A percentile compares a stretch with the other conserved stretches of the same genome.
Conservation (phyloP, 768 basidiomycete species). For the Trametopsis cervina region DNA sequence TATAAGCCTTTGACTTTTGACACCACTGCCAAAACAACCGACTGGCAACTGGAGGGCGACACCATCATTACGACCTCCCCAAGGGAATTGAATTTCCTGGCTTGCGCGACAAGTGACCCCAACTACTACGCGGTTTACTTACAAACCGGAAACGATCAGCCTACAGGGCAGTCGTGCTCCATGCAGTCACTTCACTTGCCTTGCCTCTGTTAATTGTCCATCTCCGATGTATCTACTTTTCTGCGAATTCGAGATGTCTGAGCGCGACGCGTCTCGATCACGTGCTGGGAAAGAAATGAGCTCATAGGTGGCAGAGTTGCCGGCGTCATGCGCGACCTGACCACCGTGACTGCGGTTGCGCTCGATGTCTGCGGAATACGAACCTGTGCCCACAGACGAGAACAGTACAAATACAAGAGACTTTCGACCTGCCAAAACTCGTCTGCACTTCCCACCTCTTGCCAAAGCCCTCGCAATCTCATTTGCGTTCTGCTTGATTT, state of each 20-base stretch:
- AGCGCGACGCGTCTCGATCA: conserved; percentile 13
- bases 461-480: conserved; percentile 30
- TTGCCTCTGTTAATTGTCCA: conserved; percentile 22
- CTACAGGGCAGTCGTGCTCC: conserved; percentile 24
- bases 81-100: conserved; percentile 48
- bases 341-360: background rate
- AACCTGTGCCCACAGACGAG: conserved; percentile 26
- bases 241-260: conserved; percentile 3
- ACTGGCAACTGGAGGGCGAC: conserved; percentile 54
- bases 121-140: conserved; percentile 41
- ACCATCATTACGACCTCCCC: conserved; percentile 50
- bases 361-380: conserved; percentile 19
- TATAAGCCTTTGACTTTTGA: conserved; percentile 43
- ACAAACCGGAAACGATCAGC: conserved; percentile 44
- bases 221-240: background rate
- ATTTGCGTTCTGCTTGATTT: conserved; percentile 29
- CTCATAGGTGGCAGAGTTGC: background rate
- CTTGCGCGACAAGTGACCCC: conserved; percentile 36
- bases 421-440: conserved; percentile 19
- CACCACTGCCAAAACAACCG: conserved; percentile 39
- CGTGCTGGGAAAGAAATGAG: conserved; percentile 5
- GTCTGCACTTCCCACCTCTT: conserved; percentile 20
- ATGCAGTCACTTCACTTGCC: conserved; percentile 26
- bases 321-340: background rate
- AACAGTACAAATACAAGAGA: conserved; percentile 15